Evolutionary conservation across 106 monocot species (phyloP).

Genomic region (Narthecium ossifragum): DNA sequence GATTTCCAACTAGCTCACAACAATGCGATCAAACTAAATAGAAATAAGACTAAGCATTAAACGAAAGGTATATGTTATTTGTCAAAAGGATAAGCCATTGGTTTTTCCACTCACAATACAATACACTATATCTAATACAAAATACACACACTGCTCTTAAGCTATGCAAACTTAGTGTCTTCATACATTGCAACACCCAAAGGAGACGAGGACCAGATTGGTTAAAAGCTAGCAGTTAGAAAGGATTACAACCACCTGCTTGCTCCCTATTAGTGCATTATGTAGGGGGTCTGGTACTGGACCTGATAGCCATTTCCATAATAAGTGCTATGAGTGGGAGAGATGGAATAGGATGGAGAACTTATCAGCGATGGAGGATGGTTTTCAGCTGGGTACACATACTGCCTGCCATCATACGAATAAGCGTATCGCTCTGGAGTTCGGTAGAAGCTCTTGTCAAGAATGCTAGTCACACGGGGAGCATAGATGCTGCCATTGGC

Average conservation of each 20-base stretch:
- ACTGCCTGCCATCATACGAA: conserved; percentile 60
- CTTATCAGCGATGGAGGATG: conserved; percentile 29
- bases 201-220: background rate
- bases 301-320: conserved; percentile 70
- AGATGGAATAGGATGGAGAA: conserved; percentile 41
- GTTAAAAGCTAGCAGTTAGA: conserved; percentile 33
- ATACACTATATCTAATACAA: background rate
- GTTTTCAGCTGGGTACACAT: conserved; percentile 43
- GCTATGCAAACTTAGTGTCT: conserved; percentile 22
- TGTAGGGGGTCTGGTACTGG: conserved; percentile 61
- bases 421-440: conserved; percentile 59
- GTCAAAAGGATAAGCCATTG: background rate
- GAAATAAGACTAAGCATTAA: background rate
- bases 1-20: too few species aligned
- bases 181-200: conserved; percentile 19
- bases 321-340: conserved; percentile 52
- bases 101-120: conserved; percentile 1
- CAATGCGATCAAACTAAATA: too few species aligned
- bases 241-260: conserved; percentile 18
- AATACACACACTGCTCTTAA: conserved; percentile 1
- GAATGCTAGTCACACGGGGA: conserved; percentile 25
- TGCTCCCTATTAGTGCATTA: conserved; percentile 54
- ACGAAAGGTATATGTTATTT: background rate
- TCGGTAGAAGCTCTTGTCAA: conserved; percentile 72
- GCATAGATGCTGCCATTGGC: conserved; percentile 45